These are phyloP conservation scores for Grigorovia yakushimaensis DNA, from an alignment of 805 yeast species.

Conservation along the genomic window DNA sequence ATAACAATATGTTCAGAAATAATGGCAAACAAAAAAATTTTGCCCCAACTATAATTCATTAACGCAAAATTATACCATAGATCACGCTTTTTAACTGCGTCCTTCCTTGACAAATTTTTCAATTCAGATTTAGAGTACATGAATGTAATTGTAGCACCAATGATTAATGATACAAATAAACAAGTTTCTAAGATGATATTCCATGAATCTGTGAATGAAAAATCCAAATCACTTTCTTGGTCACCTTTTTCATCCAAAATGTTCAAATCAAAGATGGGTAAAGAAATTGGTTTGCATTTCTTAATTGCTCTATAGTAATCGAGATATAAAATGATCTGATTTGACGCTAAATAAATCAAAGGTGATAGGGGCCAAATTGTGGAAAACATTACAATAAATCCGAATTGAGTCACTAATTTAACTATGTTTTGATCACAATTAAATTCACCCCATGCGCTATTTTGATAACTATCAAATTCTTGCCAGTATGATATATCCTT, in stretches of 20 bases:
- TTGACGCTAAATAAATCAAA: slow-evolving; percentile 49
- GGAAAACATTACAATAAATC: slow-evolving; percentile 71
- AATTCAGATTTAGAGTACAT: slow-evolving; percentile 55
- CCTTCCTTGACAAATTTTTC: slow-evolving; percentile 16
- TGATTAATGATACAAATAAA: slow-evolving; percentile 63
- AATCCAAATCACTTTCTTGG: background rate
- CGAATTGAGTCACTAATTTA: slow-evolving; percentile 65
- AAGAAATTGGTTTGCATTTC: slow-evolving; percentile 18
- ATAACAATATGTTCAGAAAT: slow-evolving; percentile 25
- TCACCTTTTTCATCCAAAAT: background rate
- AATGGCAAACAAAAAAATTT: slow-evolving; percentile 28
- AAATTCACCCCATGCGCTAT: slow-evolving; percentile 18
- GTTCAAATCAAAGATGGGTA: background rate
- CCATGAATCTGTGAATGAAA: slow-evolving; percentile 53
- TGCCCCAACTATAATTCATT: slow-evolving; percentile 25
- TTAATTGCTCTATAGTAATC: slow-evolving; percentile 26
- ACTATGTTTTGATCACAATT: slow-evolving; percentile 57
- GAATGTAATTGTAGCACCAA: slow-evolving; percentile 58
- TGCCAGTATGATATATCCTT: slow-evolving; percentile 48
- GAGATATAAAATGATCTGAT: slow-evolving; percentile 33
- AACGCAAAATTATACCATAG: slow-evolving; percentile 19
- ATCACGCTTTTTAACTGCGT: slow-evolving; percentile 13
- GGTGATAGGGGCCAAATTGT: slow-evolving; percentile 78
- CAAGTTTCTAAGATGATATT: slow-evolving; percentile 49
- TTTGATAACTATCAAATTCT: slow-evolving; percentile 37